These are phyloP conservation scores for Trifolium subterraneum DNA, from an alignment of 306 rosid genomes.

Conservation along the genomic window DNA sequence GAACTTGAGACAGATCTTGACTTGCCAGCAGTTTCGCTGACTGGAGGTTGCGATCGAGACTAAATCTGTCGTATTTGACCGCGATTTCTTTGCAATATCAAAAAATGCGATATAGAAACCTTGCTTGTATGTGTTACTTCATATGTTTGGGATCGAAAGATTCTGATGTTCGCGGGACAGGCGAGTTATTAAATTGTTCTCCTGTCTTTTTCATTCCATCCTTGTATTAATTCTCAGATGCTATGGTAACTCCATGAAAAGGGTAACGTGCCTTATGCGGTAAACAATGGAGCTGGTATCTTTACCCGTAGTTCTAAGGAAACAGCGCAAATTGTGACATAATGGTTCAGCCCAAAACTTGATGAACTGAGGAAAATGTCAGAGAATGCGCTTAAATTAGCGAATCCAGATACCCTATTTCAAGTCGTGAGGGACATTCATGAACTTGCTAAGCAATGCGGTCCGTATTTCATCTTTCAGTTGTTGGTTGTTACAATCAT, in stretches of 20 bases:
- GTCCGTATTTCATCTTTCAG: too few relatives aligned
- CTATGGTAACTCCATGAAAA: conserved; percentile 64
- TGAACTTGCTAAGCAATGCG: conserved; percentile 76
- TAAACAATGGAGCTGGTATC: conserved; percentile 92
- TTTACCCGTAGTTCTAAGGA: conserved; percentile 89
- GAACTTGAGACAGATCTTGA: conserved; percentile 74
- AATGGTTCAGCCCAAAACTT: conserved; percentile 85
- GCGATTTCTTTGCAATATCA: too few relatives aligned
- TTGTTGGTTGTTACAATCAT: too few relatives aligned
- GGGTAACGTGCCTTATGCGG: conserved; percentile 97
- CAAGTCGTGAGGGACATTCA: conserved; percentile 88
- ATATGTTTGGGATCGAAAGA: too few relatives aligned
- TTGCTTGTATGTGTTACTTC: too few relatives aligned
- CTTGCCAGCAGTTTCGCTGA: too few relatives aligned
- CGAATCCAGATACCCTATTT: conserved; percentile 94
- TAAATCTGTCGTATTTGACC: too few relatives aligned
- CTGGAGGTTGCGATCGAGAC: too few relatives aligned
- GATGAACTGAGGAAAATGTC: conserved; percentile 77
- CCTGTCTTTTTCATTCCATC: background rate
- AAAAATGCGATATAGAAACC: too few relatives aligned
- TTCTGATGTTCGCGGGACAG: too few relatives aligned
- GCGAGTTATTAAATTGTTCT: conserved; percentile 49
- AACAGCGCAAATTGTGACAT: conserved; percentile 74
- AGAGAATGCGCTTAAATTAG: conserved; percentile 79
- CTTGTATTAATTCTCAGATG: conserved; percentile 11